These are phyloP conservation scores for Globisporangium heterothallicum DNA, from an alignment of 352 stramenopile species.

Conservation along the genomic window DNA sequence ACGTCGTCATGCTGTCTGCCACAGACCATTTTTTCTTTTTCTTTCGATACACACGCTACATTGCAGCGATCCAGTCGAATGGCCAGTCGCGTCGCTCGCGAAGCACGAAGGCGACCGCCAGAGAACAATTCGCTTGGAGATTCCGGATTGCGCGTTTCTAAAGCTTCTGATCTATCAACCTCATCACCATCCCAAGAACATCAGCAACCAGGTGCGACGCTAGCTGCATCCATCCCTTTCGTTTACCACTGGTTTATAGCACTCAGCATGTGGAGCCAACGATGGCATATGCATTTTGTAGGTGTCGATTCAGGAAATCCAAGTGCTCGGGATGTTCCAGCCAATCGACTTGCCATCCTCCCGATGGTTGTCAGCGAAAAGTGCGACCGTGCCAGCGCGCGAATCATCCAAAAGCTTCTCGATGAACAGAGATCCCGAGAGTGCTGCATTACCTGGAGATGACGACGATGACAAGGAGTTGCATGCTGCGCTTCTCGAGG, in stretches of 20 bases:
- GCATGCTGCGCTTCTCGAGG: slow-evolving; percentile 24
- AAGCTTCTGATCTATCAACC: slow-evolving; percentile 26
- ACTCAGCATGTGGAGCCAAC: too few species aligned
- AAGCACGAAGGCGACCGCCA: too few species aligned
- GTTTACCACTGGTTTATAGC: too few species aligned
- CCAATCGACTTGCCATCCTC: not conserved
- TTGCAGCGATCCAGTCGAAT: slow-evolving; percentile 3
- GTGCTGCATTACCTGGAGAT: not conserved
- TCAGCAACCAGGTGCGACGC: slow-evolving; percentile 16
- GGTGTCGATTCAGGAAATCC: slow-evolving; percentile 26
- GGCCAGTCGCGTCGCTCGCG: not conserved
- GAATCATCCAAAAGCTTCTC: too few species aligned
- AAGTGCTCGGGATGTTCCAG: slow-evolving; percentile 17
- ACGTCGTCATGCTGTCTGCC: not conserved
- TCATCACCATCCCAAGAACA: not conserved
- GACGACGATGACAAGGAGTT: slow-evolving; percentile 18
- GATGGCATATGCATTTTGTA: too few species aligned
- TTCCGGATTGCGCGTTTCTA: slow-evolving; percentile 20
- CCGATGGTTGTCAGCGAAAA: too few species aligned
- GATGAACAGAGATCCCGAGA: not conserved
- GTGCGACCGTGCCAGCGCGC: too few species aligned
- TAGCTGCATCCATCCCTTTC: not conserved
- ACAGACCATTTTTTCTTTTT: too few species aligned
- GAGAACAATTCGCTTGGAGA: slow-evolving; percentile 15
- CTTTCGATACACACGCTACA: not conserved